These are phyloP conservation scores for Botryosphaeria dothidea DNA, from an alignment of 2,329 filamentous ascomycete species.

Conservation along the genomic window DNA sequence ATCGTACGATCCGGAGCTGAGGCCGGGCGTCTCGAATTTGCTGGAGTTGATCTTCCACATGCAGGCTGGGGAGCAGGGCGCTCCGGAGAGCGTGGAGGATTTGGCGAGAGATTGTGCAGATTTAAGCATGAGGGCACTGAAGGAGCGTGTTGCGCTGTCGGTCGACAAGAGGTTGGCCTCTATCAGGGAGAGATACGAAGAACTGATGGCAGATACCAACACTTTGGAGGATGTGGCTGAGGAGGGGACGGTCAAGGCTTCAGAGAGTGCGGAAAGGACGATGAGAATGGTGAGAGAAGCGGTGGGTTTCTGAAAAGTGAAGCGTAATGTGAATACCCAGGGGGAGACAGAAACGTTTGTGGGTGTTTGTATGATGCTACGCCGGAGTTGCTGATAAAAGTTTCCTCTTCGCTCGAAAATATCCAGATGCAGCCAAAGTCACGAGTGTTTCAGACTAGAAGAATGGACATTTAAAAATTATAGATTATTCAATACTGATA, in stretches of 20 bases:
- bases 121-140: slow-evolving; percentile 59
- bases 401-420: too few relatives aligned
- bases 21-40: slow-evolving; percentile 87
- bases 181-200: slow-evolving; percentile 59
- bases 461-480: not conserved
- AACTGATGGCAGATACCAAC: slow-evolving; percentile 49
- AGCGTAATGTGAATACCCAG: not conserved
- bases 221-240: slow-evolving; percentile 60
- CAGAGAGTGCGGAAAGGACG: slow-evolving; percentile 57
- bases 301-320: not conserved
- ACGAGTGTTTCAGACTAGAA: not conserved
- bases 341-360: not conserved
- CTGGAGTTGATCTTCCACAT: slow-evolving; percentile 77
- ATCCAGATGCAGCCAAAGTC: not conserved
- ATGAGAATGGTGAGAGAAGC: slow-evolving; percentile 35
- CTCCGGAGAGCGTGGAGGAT: slow-evolving; percentile 24
- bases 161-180: slow-evolving; percentile 56
- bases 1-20: slow-evolving; percentile 66
- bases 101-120: slow-evolving; percentile 37
- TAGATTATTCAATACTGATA: not conserved
- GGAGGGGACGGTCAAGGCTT: slow-evolving; percentile 63
- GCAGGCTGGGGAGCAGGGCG: slow-evolving; percentile 42
- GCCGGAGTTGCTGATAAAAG: too few relatives aligned
- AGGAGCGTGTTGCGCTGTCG: slow-evolving; percentile 62
- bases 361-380: not conserved